Evolutionary conservation across 2,329 filamentous ascomycete species (phyloP).

Genomic region (Alternaria tenuissima): DNA sequence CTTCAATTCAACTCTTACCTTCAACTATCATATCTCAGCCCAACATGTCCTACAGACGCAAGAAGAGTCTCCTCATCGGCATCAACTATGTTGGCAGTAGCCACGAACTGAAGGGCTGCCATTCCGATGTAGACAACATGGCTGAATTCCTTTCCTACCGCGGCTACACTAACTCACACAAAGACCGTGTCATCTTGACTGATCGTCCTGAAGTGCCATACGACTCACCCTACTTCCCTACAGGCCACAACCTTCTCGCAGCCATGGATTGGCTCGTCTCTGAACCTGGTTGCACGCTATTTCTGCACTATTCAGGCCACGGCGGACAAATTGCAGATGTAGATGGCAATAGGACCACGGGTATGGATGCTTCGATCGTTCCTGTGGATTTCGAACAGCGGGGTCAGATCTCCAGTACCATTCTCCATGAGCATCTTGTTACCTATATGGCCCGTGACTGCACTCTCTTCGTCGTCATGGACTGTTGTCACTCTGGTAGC

Average conservation of each 20-base stretch:
- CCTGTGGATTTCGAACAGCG: constrained; percentile 62
- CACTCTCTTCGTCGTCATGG: constrained; percentile 65
- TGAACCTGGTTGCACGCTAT: constrained; percentile 61
- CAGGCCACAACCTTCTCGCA: constrained; percentile 57
- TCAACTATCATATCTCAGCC: not conserved
- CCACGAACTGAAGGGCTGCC: constrained; percentile 59
- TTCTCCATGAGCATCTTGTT: constrained; percentile 62
- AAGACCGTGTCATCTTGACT: constrained; percentile 56
- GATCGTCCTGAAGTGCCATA: constrained; percentile 48
- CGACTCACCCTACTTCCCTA: constrained; percentile 49
- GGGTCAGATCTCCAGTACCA: constrained; percentile 63
- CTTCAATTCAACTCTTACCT: not conserved
- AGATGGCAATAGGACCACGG: constrained; percentile 50
- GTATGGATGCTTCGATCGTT: constrained; percentile 61
- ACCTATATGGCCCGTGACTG: constrained; percentile 60
- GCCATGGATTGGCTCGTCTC: constrained; percentile 67
- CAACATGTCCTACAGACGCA: constrained; percentile 35
- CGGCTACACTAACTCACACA: constrained; percentile 53
- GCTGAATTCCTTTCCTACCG: constrained; percentile 55
- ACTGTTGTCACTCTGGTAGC: constrained; percentile 69
- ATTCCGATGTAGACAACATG: constrained; percentile 60
- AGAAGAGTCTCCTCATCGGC: constrained; percentile 62
- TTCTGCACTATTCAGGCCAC: constrained; percentile 68
- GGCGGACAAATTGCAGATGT: constrained; percentile 62
- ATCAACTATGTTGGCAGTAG: constrained; percentile 60